These are phyloP conservation scores for Coniferiporia sulphurascens DNA, from an alignment of 1,284 basidiomycete genomes.

Conservation along the genomic window DNA sequence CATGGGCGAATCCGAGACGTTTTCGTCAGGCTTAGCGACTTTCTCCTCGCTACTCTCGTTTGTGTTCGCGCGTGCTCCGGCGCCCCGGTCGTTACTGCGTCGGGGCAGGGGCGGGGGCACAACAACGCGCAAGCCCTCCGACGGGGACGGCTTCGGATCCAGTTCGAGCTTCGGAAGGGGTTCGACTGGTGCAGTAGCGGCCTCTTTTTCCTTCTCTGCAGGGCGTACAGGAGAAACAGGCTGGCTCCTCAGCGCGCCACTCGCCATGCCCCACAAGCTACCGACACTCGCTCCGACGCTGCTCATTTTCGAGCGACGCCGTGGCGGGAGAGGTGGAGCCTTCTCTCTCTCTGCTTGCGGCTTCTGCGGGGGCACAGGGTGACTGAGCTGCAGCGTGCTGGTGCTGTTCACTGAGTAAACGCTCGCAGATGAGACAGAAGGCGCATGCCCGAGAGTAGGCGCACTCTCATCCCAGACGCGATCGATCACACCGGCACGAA, in stretches of 20 bases:
- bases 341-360: slow-evolving; percentile 22
- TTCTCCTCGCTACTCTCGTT: background rate
- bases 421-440: slow-evolving; percentile 13
- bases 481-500: slow-evolving; percentile 76
- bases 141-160: slow-evolving; percentile 2
- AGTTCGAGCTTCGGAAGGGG: slow-evolving; percentile 18
- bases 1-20: background rate
- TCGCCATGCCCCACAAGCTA: slow-evolving; percentile 18
- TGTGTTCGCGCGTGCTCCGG: background rate
- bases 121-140: slow-evolving; percentile 20
- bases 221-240: slow-evolving; percentile 29
- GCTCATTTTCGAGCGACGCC: slow-evolving; percentile 29
- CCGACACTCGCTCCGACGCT: slow-evolving; percentile 20
- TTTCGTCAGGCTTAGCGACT: background rate
- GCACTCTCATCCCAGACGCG: slow-evolving; percentile 80
- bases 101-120: slow-evolving; percentile 30
- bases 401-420: slow-evolving; percentile 21
- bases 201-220: slow-evolving; percentile 21
- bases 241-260: slow-evolving; percentile 13
- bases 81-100: slow-evolving; percentile 33
- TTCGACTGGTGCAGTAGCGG: slow-evolving; percentile 4
- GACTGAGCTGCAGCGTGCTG: background rate
- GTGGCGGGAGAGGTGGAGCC: slow-evolving; percentile 27
- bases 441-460: slow-evolving; percentile 30
- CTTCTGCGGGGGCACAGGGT: background rate